These are phyloP conservation scores for Quercus lobata DNA, from an alignment of 331 rosid genomes.

Conservation along the genomic window DNA sequence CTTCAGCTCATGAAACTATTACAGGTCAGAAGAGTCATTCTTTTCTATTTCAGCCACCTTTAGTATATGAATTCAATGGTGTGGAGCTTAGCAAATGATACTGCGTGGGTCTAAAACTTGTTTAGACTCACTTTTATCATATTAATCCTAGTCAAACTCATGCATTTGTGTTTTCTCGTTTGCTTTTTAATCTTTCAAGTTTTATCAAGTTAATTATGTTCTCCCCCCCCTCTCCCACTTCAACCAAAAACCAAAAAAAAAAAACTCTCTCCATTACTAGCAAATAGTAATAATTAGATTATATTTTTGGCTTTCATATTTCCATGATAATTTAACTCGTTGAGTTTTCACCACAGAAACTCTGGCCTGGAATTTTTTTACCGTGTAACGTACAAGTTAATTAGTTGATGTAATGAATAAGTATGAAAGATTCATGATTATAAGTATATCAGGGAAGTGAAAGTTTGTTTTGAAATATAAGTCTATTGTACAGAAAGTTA, in stretches of 20 bases:
- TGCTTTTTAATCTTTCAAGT: too few relatives aligned
- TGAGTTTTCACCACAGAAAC: too few relatives aligned
- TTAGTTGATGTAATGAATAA: not conserved
- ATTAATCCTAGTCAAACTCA: not conserved
- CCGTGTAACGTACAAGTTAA: not conserved
- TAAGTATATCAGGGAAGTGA: not conserved
- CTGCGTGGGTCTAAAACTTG: not conserved
- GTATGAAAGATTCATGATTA: not conserved
- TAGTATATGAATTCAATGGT: slow-evolving; percentile 5
- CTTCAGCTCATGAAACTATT: slow-evolving; percentile 22
- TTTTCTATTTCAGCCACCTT: not conserved
- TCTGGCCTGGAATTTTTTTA: not conserved
- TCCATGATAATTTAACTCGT: too few relatives aligned
- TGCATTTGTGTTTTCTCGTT: not conserved
- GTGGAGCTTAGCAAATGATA: not conserved
- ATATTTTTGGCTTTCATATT: too few relatives aligned
- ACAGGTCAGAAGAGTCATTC: slow-evolving; percentile 32
- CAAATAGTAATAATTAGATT: not conserved
- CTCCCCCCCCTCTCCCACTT: not conserved
- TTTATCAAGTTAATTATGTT: too few relatives aligned
- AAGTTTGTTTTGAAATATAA: not conserved
- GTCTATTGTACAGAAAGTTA: not conserved
- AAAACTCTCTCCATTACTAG: not conserved
- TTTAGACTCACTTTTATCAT: not conserved
- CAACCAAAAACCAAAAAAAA: not conserved